phyloP scores from a whole-genome alignment of 2,329 filamentous ascomycete genomes.

The Diaporthe sp. region DNA sequence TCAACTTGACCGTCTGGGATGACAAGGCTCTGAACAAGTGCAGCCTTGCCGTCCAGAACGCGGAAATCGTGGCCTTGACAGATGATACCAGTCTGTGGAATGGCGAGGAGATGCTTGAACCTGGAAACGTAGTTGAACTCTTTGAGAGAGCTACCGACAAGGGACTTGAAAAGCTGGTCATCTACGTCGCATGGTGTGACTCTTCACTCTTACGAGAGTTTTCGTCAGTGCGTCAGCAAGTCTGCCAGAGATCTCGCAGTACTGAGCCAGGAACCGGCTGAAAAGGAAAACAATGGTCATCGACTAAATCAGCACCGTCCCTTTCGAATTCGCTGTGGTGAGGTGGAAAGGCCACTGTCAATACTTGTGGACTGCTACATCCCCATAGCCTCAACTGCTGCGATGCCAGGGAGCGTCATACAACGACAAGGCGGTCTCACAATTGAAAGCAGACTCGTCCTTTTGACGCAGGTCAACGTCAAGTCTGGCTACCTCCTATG shows the following conservation, averaged over 20 bases:
- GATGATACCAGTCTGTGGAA: not conserved
- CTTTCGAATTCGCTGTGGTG: not conserved
- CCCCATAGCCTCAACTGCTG: not conserved
- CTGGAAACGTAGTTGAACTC: slow-evolving; percentile 27
- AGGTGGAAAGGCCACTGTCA: no score
- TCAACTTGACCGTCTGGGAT: not conserved
- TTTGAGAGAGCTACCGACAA: slow-evolving; percentile 37
- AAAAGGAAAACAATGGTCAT: not conserved
- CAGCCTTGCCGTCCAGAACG: not conserved
- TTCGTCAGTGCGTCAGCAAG: not conserved
- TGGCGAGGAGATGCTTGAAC: not conserved
- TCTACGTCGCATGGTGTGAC: not conserved
- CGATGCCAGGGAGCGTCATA: not conserved
- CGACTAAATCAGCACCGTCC: not conserved
- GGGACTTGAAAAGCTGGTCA: not conserved
- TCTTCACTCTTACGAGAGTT: not conserved
- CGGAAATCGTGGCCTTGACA: not conserved
- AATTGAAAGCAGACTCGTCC: not conserved
- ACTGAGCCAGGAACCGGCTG: not conserved
- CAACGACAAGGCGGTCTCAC: not conserved
- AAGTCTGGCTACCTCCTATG: not conserved
- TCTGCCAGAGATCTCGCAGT: not conserved
- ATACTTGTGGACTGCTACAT: no score
- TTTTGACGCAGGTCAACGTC: not conserved
- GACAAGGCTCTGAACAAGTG: not conserved